These are phyloP conservation scores for Tuber borchii DNA, from an alignment of 495 filamentous ascomycete species.

Conservation along the genomic window DNA sequence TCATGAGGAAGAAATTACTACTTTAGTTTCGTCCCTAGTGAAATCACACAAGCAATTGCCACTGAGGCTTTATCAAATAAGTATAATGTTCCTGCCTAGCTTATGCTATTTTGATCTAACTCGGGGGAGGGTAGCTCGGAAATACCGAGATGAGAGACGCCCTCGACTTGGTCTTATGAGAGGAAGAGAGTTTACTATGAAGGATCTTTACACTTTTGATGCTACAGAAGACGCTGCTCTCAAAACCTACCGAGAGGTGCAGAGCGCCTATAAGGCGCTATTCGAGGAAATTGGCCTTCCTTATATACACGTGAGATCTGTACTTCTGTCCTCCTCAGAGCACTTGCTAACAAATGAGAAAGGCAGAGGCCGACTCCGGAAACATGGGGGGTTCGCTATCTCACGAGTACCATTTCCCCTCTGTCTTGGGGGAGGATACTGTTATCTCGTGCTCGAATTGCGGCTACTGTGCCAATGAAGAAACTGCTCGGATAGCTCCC, in stretches of 20 bases:
- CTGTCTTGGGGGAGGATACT: slow-evolving; percentile 75
- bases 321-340: not conserved
- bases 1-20: slow-evolving; percentile 93
- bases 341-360: not conserved
- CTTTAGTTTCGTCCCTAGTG: slow-evolving; percentile 63
- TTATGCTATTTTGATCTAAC: slow-evolving; percentile 2
- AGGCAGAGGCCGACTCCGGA: slow-evolving; percentile 83
- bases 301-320: slow-evolving; percentile 53
- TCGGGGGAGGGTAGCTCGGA: slow-evolving; percentile 55
- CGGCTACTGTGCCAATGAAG: slow-evolving; percentile 75
- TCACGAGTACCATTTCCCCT: slow-evolving; percentile 87
- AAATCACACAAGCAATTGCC: slow-evolving; percentile 83
- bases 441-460: slow-evolving; percentile 70
- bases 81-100: slow-evolving; percentile 46
- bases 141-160: slow-evolving; percentile 87
- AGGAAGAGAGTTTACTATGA: slow-evolving; percentile 94
- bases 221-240: slow-evolving; percentile 57
- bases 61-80: slow-evolving; percentile 82
- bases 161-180: slow-evolving; percentile 83
- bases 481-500: slow-evolving; percentile 52
- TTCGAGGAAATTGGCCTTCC: slow-evolving; percentile 81
- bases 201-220: slow-evolving; percentile 97
- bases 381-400: slow-evolving; percentile 88
- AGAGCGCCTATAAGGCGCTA: slow-evolving; percentile 61
- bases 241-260: slow-evolving; percentile 68